A percentile compares a stretch with the other conserved stretches of the same genome.
Conservation (phyloP, 805 yeast species). For the Candida corydali region DNA sequence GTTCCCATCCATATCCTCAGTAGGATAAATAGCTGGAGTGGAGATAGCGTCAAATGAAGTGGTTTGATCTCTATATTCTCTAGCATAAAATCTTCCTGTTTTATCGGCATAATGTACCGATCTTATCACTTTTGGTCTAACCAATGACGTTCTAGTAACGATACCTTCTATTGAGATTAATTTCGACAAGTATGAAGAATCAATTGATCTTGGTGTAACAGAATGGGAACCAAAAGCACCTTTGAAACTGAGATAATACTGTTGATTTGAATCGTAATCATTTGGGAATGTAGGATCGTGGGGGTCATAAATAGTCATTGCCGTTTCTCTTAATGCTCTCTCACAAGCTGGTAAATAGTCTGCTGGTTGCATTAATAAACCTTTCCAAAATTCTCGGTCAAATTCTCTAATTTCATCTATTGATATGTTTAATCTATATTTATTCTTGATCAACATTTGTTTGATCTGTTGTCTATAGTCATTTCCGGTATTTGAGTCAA, state of each 20-base stretch:
- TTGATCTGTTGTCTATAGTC: constrained; percentile 69
- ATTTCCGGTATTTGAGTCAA: constrained; percentile 42
- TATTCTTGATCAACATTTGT: constrained; percentile 64
- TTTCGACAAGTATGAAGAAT: constrained; percentile 71
- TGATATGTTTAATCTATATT: constrained; percentile 65
- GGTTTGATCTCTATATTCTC: constrained; percentile 91
- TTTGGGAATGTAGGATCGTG: constrained; percentile 44
- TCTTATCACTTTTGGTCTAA: constrained; percentile 85
- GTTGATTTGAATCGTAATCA: constrained; percentile 55
- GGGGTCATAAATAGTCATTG: constrained; percentile 67
- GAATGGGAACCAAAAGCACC: constrained; percentile 91
- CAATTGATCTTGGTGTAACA: constrained; percentile 82
- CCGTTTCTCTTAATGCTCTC: constrained; percentile 77
- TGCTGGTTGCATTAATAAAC: constrained; percentile 71
- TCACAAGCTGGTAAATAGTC: constrained; percentile 88
- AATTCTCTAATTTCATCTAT: constrained; percentile 86
- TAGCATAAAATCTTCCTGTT: constrained; percentile 78
- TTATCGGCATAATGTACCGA: constrained; percentile 91
- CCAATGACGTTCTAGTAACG: constrained; percentile 88
- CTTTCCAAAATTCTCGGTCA: constrained; percentile 73
- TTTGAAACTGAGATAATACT: constrained; percentile 71
- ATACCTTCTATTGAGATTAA: constrained; percentile 91
- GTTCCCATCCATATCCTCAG: constrained; percentile 89
- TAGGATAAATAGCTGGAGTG: constrained; percentile 84
- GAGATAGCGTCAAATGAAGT: constrained; percentile 82